Evolutionary conservation across 805 yeast genomes (phyloP), one percentile per base, ranked within the genome.

Genomic region (Teunomyces cretensis): DNA sequence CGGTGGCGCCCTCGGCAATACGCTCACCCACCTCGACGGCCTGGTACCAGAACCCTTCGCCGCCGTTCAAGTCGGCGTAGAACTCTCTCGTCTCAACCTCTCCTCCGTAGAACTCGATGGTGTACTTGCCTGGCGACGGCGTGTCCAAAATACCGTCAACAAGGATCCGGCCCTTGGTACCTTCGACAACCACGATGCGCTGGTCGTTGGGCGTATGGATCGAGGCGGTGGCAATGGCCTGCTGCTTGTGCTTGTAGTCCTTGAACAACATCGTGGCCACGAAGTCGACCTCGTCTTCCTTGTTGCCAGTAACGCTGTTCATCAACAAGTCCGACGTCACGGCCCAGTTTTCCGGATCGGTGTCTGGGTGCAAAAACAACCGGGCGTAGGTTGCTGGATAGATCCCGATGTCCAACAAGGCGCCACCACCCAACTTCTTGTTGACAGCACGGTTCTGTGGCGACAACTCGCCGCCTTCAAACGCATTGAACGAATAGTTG

Each of bases 401-500:
- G 40, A 79, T 69, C 2, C 84, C 83, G 44, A 79, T 64, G 55
- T 80, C 85, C 51, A 79, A 68, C 38, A 79, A 55, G 0, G 81
- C 76, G 16, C 86, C 84, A 11, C 80, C 86, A 4, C 80, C 84
- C 39, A 77, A 66, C 13, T 61, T 39, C 39, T 47, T 47, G 38
- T 47, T 58, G 4, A 69, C 73, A 54, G 75, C 70, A 44, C 74
- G 61, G 45, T 76, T 54, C 40, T 83, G 58, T 1, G 70, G 64
- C 6, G 47, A 45, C 22, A 45, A 30, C 3, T 28, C 43, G 16
- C 45, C 48, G 15, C 58, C 51, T 14, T 57, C 65, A n/a, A 70
- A 46, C 39, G 64, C 66, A 14, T 64, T 61, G 45, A 58, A 64
- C 6, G 74, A 61, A 52, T 75, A 71, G 51, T 80, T 81, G 14